phyloP scores from a whole-genome alignment of 331 rosid genomes.

The Rhamnella rubrinervis region DNA sequence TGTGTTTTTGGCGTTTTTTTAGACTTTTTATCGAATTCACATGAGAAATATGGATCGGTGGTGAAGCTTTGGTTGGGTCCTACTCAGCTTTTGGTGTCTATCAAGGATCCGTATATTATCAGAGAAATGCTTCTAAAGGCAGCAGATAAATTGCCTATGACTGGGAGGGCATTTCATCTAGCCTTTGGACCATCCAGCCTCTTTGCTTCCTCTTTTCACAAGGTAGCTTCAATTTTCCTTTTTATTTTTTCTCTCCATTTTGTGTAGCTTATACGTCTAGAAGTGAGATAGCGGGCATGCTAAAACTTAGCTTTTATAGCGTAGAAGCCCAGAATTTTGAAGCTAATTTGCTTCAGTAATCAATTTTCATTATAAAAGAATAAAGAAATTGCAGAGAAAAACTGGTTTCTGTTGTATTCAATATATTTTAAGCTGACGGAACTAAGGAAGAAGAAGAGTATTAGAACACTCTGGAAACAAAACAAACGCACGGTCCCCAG shows the following conservation, averaged over 20 bases:
- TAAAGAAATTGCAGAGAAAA: too few species aligned
- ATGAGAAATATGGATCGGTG: constrained; percentile 61
- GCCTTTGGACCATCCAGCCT: constrained; percentile 77
- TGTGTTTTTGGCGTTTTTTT: constrained; percentile 23
- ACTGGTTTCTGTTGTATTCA: too few species aligned
- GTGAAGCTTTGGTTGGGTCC: constrained; percentile 88
- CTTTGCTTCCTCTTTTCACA: constrained; percentile 66
- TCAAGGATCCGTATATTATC: constrained; percentile 65
- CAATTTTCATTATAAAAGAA: too few species aligned
- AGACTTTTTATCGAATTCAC: constrained; percentile 63
- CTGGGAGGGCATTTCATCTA: constrained; percentile 59
- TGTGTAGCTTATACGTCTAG: neutral
- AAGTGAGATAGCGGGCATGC: too few species aligned
- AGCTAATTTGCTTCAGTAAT: too few species aligned
- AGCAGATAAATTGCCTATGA: constrained; percentile 61
- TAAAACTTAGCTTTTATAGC: too few species aligned
- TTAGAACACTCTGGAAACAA: too few species aligned
- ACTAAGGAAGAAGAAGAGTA: too few species aligned
- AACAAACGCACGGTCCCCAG: too few species aligned
- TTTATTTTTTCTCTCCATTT: neutral
- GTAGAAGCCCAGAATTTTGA: too few species aligned
- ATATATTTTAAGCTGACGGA: too few species aligned
- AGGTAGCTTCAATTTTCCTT: constrained; percentile 36
- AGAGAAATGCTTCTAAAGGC: constrained; percentile 75
- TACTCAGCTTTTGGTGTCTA: constrained; percentile 72